Conservation (phyloP, 1,139 yeast species). For the Saccharomyces hybrid region DNA sequence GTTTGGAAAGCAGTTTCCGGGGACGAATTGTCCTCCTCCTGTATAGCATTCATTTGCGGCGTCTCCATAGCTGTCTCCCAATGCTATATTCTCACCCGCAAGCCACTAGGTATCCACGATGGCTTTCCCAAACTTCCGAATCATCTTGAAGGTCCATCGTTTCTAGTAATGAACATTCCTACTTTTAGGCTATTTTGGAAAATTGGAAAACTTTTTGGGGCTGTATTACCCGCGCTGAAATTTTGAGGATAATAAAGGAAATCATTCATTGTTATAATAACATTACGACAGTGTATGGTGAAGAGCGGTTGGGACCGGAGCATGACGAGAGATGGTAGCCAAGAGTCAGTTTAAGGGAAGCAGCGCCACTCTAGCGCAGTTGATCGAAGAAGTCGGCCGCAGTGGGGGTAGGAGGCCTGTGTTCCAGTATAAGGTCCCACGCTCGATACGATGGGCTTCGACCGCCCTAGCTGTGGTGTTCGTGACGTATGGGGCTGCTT, state of each 20-base stretch:
- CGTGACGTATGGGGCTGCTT: conserved; percentile 24
- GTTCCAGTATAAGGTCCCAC: conserved; percentile 19
- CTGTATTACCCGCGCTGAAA: background rate
- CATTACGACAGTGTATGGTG: background rate
- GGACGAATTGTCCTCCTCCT: background rate
- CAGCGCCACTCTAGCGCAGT: background rate
- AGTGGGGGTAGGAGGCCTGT: conserved; percentile 18
- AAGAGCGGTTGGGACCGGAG: background rate
- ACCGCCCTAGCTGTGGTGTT: conserved; percentile 23
- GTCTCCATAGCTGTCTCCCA: background rate
- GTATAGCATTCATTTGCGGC: background rate
- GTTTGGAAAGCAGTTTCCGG: background rate
- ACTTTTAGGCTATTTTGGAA: background rate
- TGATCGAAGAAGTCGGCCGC: background rate
- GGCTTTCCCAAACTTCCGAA: background rate
- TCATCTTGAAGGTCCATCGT: background rate
- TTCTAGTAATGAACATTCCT: background rate
- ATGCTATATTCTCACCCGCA: background rate
- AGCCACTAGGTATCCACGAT: background rate
- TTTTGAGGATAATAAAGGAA: background rate
- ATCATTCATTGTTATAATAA: background rate
- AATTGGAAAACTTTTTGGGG: background rate
- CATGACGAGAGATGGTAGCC: background rate
- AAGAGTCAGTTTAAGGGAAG: background rate
- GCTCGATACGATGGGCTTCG: conserved; percentile 21